A percentile compares a stretch with the other conserved stretches of the same genome.
These are phyloP conservation scores for Berberis vulgaris DNA, from an alignment of 164 flowering plant genomes.

Conservation along the genomic window DNA sequence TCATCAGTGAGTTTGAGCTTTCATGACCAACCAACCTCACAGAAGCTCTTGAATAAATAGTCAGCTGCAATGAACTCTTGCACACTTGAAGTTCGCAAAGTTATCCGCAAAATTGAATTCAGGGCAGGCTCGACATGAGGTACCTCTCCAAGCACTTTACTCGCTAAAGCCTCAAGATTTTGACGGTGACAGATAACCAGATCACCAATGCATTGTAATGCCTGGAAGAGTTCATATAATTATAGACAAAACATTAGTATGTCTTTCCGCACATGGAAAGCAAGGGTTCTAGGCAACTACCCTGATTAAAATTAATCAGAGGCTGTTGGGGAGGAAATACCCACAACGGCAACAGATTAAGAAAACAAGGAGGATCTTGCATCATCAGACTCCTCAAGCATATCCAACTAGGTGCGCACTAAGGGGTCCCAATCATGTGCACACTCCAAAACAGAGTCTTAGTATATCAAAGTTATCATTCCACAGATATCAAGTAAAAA, in stretches of 20 bases:
- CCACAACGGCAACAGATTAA: too few relatives aligned
- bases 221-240: slow-evolving; percentile 32
- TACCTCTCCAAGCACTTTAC: slow-evolving; percentile 82
- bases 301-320: too few relatives aligned
- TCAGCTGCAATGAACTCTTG: slow-evolving; percentile 89
- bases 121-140: slow-evolving; percentile 73
- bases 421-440: too few relatives aligned
- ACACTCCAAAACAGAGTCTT: background rate
- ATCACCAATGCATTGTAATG: slow-evolving; percentile 78
- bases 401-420: too few relatives aligned
- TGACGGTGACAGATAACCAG: slow-evolving; percentile 60
- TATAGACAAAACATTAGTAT: too few relatives aligned
- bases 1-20: too few relatives aligned
- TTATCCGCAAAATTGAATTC: slow-evolving; percentile 75
- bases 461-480: background rate
- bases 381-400: too few relatives aligned
- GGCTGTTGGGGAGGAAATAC: too few relatives aligned
- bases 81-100: slow-evolving; percentile 60
- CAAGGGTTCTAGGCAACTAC: too few relatives aligned
- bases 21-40: slow-evolving; percentile 51
- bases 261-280: too few relatives aligned
- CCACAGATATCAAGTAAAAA: background rate
- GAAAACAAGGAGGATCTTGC: too few relatives aligned
- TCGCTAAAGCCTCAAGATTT: slow-evolving; percentile 60
- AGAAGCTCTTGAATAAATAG: slow-evolving; percentile 74